Evolutionary conservation across 495 filamentous ascomycete species (phyloP).

Genomic region (Xylaria flabelliformis): DNA sequence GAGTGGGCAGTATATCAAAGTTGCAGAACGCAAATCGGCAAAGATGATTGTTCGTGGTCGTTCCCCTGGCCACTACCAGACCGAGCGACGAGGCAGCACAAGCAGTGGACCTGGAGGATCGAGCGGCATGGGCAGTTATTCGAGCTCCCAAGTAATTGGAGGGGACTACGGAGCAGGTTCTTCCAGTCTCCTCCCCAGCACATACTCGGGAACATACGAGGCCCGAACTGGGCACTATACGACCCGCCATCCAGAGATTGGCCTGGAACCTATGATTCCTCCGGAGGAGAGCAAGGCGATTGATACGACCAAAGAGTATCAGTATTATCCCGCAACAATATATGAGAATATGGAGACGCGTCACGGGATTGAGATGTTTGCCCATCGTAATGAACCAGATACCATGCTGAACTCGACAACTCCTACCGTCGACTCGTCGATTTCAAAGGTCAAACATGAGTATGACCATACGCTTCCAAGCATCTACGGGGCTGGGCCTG

Average conservation of each 20-base stretch:
- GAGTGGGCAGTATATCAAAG: conserved; percentile 68
- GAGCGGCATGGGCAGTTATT: conserved; percentile 51
- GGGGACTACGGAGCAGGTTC: conserved; percentile 46
- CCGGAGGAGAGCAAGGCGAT: conserved; percentile 55
- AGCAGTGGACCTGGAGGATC: conserved; percentile 74
- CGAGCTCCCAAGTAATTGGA: conserved; percentile 44
- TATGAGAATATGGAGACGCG: conserved; percentile 50
- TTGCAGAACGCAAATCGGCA: conserved; percentile 79
- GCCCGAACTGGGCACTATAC: conserved; percentile 46
- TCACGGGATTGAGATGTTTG: conserved; percentile 52
- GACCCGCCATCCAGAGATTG: conserved; percentile 51
- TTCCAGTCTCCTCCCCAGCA: conserved; percentile 43
- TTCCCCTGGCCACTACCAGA: conserved; percentile 92
- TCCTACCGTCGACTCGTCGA: conserved; percentile 25
- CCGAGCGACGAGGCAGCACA: conserved; percentile 74
- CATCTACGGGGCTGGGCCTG: conserved; percentile 42
- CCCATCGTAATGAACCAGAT: conserved; percentile 47
- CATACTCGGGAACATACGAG: conserved; percentile 45
- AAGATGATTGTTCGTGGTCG: conserved; percentile 94
- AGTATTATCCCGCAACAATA: conserved; percentile 54
- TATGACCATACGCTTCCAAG: conserved; percentile 50
- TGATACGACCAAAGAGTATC: conserved; percentile 50
- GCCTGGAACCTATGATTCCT: conserved; percentile 49
- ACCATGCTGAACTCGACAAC: conserved; percentile 35
- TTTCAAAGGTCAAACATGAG: conserved; percentile 53